Conservation (phyloP, 257 asterid genomes). For the Przewalskia tangutica region DNA sequence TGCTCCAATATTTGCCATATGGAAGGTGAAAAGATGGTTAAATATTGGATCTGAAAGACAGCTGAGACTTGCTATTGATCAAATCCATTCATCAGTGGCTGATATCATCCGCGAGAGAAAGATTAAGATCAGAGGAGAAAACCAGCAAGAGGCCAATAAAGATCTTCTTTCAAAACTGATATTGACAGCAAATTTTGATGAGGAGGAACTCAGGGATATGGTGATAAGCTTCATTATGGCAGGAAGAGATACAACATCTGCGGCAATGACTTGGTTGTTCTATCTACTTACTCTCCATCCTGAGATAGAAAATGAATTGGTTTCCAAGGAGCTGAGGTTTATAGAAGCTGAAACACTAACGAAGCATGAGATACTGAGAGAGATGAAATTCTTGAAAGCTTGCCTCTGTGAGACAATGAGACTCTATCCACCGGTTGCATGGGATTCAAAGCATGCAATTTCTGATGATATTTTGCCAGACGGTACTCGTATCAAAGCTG, state of each 20-base stretch:
- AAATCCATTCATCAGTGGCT: constrained; percentile 28
- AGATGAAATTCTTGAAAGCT: constrained; percentile 35
- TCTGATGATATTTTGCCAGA: constrained; percentile 36
- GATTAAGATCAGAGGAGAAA: background rate
- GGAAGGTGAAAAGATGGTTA: constrained; percentile 44
- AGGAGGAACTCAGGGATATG: constrained; percentile 33
- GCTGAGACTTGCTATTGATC: constrained; percentile 30
- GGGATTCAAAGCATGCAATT: constrained; percentile 53
- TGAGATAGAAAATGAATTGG: constrained; percentile 23
- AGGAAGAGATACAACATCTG: constrained; percentile 59
- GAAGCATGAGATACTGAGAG: constrained; percentile 16
- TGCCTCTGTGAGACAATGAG: constrained; percentile 59
- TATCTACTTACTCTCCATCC: constrained; percentile 33
- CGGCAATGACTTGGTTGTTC: constrained; percentile 71
- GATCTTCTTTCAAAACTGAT: constrained; percentile 39
- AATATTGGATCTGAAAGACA: constrained; percentile 36
- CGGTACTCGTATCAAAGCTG: constrained; percentile 30
- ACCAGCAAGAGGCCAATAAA: background rate
- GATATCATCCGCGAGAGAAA: constrained; percentile 24
- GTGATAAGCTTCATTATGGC: constrained; percentile 62
- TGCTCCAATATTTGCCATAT: constrained; percentile 25
- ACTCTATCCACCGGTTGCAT: constrained; percentile 55
- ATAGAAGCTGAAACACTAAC: background rate
- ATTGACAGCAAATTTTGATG: constrained; percentile 19
- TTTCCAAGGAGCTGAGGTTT: constrained; percentile 20